Evolutionary conservation across 106 monocot species (phyloP), one percentile per base, ranked within the genome.

Genomic region (Phalaenopsis aphrodite): DNA sequence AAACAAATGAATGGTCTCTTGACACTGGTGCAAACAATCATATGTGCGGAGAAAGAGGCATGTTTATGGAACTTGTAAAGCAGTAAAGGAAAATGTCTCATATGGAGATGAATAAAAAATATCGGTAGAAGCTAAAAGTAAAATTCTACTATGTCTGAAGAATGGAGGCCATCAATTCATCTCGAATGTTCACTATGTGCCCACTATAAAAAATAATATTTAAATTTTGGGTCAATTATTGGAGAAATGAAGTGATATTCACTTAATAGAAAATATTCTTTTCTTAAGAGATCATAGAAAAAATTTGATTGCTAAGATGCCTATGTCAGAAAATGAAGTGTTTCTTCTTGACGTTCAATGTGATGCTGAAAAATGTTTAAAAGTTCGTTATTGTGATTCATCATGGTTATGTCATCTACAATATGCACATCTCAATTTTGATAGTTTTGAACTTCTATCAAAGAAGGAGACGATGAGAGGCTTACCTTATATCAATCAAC

Each of bases 391-490:
- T 10, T 47, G 47, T 14, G 16, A 73, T 12, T 14, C 39, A 36
- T 71, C 78, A n/a, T 78, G 55, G 71, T 41, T 83, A 78, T 84
- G 45, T 57, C 73, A 79, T 79, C 49, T 81, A 45, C 55, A 77
- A 11, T 82, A 37, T 69, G 47, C 1, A 3, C 61, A 82, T 12
- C 42, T 77, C 18, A 83, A 41, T 23, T 78, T 83, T 7, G 41
- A 5, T 1, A n/a, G 52, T 7, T 5, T 71, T n/a, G 16, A 48
- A 18, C 30, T 52, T 11, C 41, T 78, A 41, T 52, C 37, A 17
- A 67, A 78, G 17, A 61, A 78, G 8, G 1, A 78, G 0, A 78
- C 78, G 46, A 78, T 78, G 3, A 9, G 38, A 55, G 83, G 49
- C 17, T 38, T 78, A 30, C 48, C 78, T 16, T 2, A 41, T 55